Percentiles rank a stretch among this genome's conserved stretches.
Evolutionary conservation across 208 protist genomes (phyloP).

Genomic region (Trichomonas gallinae): DNA sequence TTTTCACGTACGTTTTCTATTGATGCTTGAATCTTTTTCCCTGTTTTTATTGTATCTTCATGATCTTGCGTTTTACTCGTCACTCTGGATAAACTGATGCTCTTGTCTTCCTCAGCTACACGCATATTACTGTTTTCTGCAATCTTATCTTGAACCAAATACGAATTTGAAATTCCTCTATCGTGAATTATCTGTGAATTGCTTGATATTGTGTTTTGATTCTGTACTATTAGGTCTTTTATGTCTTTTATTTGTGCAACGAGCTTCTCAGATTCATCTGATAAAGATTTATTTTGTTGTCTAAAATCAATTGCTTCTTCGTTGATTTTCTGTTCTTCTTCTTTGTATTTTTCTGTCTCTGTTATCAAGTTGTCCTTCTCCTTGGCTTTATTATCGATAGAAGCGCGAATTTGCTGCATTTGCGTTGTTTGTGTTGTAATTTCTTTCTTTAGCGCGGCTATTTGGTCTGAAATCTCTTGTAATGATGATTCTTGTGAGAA

Average conservation of each 20-base stretch:
- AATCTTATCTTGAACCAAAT: background rate
- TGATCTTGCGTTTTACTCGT: background rate
- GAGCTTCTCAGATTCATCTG: background rate
- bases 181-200: background rate
- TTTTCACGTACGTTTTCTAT: background rate
- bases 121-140: background rate
- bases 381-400: background rate
- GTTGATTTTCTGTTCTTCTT: background rate
- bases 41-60: background rate
- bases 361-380: background rate
- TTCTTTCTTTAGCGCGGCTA: background rate
- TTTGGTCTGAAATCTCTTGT: background rate
- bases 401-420: background rate
- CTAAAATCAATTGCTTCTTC: background rate
- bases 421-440: background rate
- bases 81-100: background rate
- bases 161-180: background rate
- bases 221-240: background rate
- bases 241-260: background rate
- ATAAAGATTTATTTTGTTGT: background rate
- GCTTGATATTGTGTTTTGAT: background rate
- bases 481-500: slow-evolving; percentile 76
- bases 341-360: background rate
- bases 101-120: background rate
- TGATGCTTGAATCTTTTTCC: background rate